Evolutionary conservation across 2,329 filamentous ascomycete genomes (phyloP).

Genomic region (Pseudonectria buxi): DNA sequence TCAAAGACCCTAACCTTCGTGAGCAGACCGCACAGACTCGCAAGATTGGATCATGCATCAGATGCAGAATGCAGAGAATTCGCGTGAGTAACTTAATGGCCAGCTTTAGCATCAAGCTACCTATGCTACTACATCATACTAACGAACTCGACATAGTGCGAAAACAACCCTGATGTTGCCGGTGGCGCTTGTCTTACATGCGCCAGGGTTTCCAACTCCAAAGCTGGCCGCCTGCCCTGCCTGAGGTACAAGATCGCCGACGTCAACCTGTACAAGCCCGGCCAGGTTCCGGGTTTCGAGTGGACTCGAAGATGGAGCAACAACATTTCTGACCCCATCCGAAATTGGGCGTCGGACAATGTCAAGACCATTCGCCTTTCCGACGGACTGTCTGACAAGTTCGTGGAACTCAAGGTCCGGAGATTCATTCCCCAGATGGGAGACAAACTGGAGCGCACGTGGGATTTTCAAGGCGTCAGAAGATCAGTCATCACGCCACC

Average conservation of each 20-base stretch:
- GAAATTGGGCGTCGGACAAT: slow-evolving; percentile 48
- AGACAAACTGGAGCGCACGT: slow-evolving; percentile 48
- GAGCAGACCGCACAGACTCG: slow-evolving; percentile 51
- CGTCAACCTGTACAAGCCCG: slow-evolving; percentile 50
- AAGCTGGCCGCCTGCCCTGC: slow-evolving; percentile 48
- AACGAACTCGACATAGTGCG: slow-evolving; percentile 37
- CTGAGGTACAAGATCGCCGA: slow-evolving; percentile 56
- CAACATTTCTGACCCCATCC: slow-evolving; percentile 48
- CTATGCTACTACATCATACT: slow-evolving; percentile 3
- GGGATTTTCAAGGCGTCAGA: slow-evolving; percentile 41
- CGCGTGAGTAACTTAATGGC: slow-evolving; percentile 37
- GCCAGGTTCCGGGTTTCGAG: slow-evolving; percentile 50
- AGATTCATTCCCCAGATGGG: slow-evolving; percentile 48
- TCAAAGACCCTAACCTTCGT: slow-evolving; percentile 44
- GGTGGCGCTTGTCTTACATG: slow-evolving; percentile 47
- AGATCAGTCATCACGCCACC: slow-evolving; percentile 46
- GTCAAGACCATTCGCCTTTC: slow-evolving; percentile 43
- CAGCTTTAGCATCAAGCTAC: too few relatives aligned
- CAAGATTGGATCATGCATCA: slow-evolving; percentile 52
- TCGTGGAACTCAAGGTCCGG: slow-evolving; percentile 45
- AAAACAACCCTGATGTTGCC: slow-evolving; percentile 41
- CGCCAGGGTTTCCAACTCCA: slow-evolving; percentile 43
- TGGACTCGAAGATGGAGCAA: slow-evolving; percentile 55
- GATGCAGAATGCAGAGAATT: slow-evolving; percentile 56
- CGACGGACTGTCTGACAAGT: slow-evolving; percentile 45